These are phyloP conservation scores for Yamadazyma blattariae DNA, from an alignment of 1,139 yeast genomes.

Conservation along the genomic window DNA sequence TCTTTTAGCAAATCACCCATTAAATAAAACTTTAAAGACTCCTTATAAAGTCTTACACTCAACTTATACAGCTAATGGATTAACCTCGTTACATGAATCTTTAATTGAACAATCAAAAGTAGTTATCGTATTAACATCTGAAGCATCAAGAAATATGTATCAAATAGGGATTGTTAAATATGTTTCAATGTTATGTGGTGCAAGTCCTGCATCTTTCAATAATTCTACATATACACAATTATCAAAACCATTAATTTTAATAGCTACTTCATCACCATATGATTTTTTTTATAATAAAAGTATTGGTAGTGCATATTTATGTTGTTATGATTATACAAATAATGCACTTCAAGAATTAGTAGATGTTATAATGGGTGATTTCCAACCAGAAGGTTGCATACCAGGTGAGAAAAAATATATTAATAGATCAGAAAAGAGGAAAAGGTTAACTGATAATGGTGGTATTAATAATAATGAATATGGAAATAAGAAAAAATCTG, in stretches of 20 bases:
- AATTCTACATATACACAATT: conserved; percentile 22
- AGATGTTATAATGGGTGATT: conserved; percentile 53
- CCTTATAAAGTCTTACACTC: conserved; percentile 56
- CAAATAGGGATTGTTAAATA: conserved; percentile 65
- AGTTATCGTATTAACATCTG: conserved; percentile 59
- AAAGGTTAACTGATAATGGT: conserved; percentile 13
- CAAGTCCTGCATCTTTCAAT: conserved; percentile 37
- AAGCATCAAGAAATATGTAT: conserved; percentile 62
- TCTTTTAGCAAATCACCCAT: conserved; percentile 34
- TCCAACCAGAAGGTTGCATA: conserved; percentile 51
- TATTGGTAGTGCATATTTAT: conserved; percentile 57
- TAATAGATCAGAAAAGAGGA: conserved; percentile 23
- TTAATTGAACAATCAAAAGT: conserved; percentile 54
- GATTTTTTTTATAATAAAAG: conserved; percentile 56
- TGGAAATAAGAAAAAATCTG: conserved; percentile 13
- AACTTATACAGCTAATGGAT: conserved; percentile 64
- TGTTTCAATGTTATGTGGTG: conserved; percentile 54
- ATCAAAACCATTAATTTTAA: conserved; percentile 52
- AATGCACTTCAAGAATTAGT: conserved; percentile 51
- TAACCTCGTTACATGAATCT: conserved; percentile 56
- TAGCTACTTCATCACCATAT: conserved; percentile 67
- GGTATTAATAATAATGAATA: conserved; percentile 7
- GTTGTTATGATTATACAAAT: conserved; percentile 60
- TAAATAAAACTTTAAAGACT: conserved; percentile 17
- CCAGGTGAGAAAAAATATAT: conserved; percentile 51